phyloP scores from a whole-genome alignment of 2,329 filamentous ascomycete species.

The Pestalotiopsis sp. region DNA sequence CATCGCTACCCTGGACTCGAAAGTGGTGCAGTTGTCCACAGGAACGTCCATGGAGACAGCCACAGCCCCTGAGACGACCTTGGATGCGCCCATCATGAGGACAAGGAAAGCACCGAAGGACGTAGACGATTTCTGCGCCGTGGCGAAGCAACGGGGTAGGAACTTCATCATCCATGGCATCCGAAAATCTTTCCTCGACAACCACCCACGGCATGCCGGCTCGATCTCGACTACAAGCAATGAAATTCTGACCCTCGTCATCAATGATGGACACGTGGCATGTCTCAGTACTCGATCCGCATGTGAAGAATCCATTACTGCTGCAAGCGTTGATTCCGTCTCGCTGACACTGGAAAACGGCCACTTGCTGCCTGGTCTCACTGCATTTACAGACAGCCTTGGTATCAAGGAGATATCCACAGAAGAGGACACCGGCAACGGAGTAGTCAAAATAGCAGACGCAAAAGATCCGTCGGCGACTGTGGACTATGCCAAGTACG shows the following conservation, averaged over 20 bases:
- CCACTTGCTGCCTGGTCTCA: conserved; percentile 51
- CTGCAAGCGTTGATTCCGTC: conserved; percentile 23
- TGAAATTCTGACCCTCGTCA: conserved; percentile 39
- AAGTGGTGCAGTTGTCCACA: conserved; percentile 9
- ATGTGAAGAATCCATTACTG: conserved; percentile 32
- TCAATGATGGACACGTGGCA: conserved; percentile 41
- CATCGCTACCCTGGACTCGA: conserved; percentile 16
- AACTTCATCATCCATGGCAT: conserved; percentile 42
- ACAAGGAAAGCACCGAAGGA: conserved; percentile 23
- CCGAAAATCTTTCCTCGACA: conserved; percentile 36
- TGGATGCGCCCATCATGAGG: conserved; percentile 27
- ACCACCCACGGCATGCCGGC: conserved; percentile 16
- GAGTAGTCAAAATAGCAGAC: conserved; percentile 35
- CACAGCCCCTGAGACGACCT: background rate
- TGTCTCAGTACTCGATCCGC: conserved; percentile 37
- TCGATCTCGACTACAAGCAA: conserved; percentile 6
- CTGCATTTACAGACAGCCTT: conserved; percentile 48
- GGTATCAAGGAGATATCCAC: conserved; percentile 53
- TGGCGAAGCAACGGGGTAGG: conserved; percentile 20
- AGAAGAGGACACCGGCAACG: conserved; percentile 50
- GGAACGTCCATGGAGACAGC: conserved; percentile 11
- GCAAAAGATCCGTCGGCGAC: conserved; percentile 31
- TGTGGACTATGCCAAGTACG: conserved; percentile 42
- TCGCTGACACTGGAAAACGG: conserved; percentile 46
- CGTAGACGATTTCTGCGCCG: conserved; percentile 28